These are phyloP conservation scores for Plasmodium malariae DNA, from an alignment of 169 alveolate species.

Conservation along the genomic window DNA sequence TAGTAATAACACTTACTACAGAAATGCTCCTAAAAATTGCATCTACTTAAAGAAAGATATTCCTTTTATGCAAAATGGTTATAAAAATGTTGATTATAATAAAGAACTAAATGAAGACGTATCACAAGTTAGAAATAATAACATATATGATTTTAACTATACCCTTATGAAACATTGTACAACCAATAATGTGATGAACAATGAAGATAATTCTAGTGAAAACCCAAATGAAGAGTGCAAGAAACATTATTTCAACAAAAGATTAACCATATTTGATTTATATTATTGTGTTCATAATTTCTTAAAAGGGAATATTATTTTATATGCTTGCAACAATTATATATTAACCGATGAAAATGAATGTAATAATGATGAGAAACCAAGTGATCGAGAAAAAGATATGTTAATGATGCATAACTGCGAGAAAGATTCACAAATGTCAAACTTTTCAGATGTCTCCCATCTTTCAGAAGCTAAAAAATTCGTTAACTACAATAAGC, in stretches of 20 bases:
- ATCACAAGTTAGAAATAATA: too few species aligned
- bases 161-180: too few species aligned
- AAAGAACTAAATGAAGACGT: too few species aligned
- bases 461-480: neutral
- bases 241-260: slow-evolving; percentile 33
- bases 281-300: slow-evolving; percentile 50
- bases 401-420: neutral
- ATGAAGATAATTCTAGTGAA: neutral
- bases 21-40: neutral
- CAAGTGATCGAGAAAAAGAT: neutral
- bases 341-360: slow-evolving; percentile 35
- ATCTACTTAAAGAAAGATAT: too few species aligned
- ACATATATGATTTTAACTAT: too few species aligned
- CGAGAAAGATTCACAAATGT: neutral
- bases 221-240: slow-evolving; percentile 20
- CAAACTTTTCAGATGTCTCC: neutral
- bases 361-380: neutral
- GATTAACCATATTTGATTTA: slow-evolving; percentile 46
- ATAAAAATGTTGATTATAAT: too few species aligned
- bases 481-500: neutral
- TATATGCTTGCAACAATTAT: slow-evolving; percentile 67
- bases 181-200: too few species aligned
- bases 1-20: neutral
- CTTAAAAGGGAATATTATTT: slow-evolving; percentile 48
- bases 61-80: too few species aligned